These are phyloP conservation scores for Xylaria nigripes DNA, from an alignment of 495 filamentous ascomycete species.

Conservation along the genomic window DNA sequence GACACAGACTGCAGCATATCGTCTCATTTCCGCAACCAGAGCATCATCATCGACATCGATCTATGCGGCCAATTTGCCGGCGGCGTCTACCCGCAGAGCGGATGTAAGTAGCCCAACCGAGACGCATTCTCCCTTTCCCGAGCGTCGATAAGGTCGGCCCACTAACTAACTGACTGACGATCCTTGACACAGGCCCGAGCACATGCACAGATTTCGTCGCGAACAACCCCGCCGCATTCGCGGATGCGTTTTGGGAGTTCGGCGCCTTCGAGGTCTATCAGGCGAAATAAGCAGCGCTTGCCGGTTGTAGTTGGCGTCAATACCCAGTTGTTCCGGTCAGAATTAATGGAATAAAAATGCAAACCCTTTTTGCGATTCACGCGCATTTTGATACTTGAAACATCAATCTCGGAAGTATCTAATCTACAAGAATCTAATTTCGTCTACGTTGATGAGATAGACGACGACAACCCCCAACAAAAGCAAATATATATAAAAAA, in stretches of 20 bases:
- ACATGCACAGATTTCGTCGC: conserved; percentile 55
- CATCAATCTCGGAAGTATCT: too few species aligned
- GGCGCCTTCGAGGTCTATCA: conserved; percentile 57
- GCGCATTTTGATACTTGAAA: too few species aligned
- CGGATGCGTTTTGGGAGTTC: conserved; percentile 59
- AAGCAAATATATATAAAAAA: too few species aligned
- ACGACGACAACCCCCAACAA: too few species aligned
- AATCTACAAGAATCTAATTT: too few species aligned
- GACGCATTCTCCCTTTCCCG: not conserved
- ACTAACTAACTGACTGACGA: conserved; percentile 24
- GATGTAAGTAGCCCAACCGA: conserved; percentile 40
- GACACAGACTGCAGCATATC: conserved; percentile 52
- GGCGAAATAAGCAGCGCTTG: conserved; percentile 9
- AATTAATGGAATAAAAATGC: too few species aligned
- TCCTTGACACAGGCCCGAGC: conserved; percentile 28
- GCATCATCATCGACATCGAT: conserved; percentile 61
- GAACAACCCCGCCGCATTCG: conserved; percentile 53
- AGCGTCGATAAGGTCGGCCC: conserved; percentile 7
- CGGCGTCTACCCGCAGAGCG: conserved; percentile 29
- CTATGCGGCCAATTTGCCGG: conserved; percentile 63
- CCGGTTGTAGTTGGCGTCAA: too few species aligned
- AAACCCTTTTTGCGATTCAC: too few species aligned
- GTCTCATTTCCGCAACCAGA: conserved; percentile 52
- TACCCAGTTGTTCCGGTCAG: too few species aligned
- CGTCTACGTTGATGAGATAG: too few species aligned